Evolutionary conservation across 306 rosid species (phyloP).

Genomic region (Calophaca sinica): DNA sequence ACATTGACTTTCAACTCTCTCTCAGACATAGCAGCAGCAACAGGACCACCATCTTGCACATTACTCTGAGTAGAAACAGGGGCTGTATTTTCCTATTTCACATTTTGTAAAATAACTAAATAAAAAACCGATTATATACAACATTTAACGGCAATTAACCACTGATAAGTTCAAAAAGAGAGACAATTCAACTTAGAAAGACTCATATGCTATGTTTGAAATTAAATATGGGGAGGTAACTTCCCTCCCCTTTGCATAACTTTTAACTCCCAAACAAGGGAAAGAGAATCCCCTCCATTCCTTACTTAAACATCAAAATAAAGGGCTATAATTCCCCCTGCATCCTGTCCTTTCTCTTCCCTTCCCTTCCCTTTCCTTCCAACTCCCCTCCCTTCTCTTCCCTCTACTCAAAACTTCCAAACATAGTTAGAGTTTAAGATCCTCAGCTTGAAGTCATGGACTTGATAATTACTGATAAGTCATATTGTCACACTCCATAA

Average conservation of each 20-base stretch:
- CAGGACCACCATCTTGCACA: constrained; percentile 72
- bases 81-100: constrained; percentile 77
- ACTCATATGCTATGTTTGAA: neutral
- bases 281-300: constrained; percentile 20
- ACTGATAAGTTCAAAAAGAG: constrained; percentile 30
- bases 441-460: constrained; percentile 19
- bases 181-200: constrained; percentile 7
- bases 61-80: constrained; percentile 60
- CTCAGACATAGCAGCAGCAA: constrained; percentile 65
- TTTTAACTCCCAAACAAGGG: constrained; percentile 18
- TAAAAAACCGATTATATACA: neutral
- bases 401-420: constrained; percentile 24
- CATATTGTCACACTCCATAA: constrained; percentile 6
- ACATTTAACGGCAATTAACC: constrained; percentile 37
- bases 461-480: constrained; percentile 8
- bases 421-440: constrained; percentile 38
- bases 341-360: neutral
- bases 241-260: neutral
- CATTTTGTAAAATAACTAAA: constrained; percentile 36
- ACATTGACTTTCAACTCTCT: constrained; percentile 85
- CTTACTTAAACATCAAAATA: constrained; percentile 32
- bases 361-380: neutral
- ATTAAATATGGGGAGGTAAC: constrained; percentile 33
- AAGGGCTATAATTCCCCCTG: neutral
- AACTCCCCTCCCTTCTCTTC: neutral